Conservation (phyloP, 768 basidiomycete species). For the Butyriboletus loyo region DNA sequence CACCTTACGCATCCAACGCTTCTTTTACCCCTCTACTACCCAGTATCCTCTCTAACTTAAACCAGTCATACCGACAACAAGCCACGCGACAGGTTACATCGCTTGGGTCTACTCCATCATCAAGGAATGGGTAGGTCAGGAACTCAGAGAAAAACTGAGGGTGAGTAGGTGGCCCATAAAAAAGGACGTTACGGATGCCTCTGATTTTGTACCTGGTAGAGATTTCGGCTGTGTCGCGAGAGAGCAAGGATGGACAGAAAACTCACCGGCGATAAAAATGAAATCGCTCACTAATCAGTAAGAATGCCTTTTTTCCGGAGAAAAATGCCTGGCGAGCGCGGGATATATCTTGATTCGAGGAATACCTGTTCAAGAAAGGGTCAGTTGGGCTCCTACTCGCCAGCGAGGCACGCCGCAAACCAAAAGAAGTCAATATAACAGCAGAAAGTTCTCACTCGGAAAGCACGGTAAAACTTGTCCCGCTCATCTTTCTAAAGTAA, state of each 20-base stretch:
- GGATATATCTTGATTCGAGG: constrained; percentile 90
- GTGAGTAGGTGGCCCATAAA: constrained; percentile 91
- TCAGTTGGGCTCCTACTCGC: neutral
- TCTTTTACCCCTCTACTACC: constrained; percentile 24
- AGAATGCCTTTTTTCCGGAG: constrained; percentile 77
- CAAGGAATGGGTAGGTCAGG: constrained; percentile 86
- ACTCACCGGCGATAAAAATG: constrained; percentile 89
- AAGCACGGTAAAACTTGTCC: constrained; percentile 74
- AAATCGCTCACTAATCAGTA: constrained; percentile 95
- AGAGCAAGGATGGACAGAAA: neutral
- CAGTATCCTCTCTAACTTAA: constrained; percentile 78
- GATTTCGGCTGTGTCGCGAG: neutral
- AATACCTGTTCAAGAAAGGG: constrained; percentile 56
- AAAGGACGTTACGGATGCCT: constrained; percentile 89
- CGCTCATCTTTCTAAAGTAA: constrained; percentile 70
- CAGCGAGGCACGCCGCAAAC: neutral
- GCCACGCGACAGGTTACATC: constrained; percentile 82
- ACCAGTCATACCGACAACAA: constrained; percentile 88
- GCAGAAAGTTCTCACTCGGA: constrained; percentile 65
- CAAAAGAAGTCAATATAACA: neutral
- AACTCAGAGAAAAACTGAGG: constrained; percentile 91
- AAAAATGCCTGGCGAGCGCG: constrained; percentile 93
- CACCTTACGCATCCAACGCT: constrained; percentile 10
- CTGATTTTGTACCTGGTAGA: constrained; percentile 81
- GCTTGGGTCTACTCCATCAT: constrained; percentile 78